A percentile compares a stretch with the other conserved stretches of the same genome.
phyloP scores from a whole-genome alignment of 2,329 filamentous ascomycete species.

The Curvularia sp. region DNA sequence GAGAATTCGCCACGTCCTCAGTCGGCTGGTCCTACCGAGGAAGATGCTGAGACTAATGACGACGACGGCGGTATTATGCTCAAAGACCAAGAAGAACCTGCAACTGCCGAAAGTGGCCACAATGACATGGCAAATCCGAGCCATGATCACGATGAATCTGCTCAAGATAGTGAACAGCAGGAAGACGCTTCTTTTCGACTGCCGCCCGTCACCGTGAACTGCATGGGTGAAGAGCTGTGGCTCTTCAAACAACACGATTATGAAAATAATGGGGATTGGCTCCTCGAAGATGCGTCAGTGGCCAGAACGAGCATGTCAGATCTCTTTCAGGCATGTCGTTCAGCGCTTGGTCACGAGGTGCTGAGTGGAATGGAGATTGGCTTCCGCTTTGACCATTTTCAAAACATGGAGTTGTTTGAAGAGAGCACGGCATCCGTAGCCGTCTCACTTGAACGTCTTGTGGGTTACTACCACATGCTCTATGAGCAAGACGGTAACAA shows the following conservation, averaged over 20 bases:
- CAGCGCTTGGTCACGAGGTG: conserved; percentile 63
- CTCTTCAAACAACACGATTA: conserved; percentile 43
- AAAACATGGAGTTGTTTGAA: conserved; percentile 42
- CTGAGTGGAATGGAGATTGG: conserved; percentile 60
- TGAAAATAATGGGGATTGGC: conserved; percentile 41
- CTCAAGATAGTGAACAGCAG: conserved; percentile 12
- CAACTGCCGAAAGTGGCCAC: conserved; percentile 11
- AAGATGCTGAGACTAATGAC: conserved; percentile 16
- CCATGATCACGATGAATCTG: conserved; percentile 21
- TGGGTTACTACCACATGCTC: conserved; percentile 66
- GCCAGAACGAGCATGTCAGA: conserved; percentile 53
- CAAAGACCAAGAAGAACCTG: conserved; percentile 16
- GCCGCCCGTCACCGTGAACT: conserved; percentile 40
- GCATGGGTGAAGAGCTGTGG: conserved; percentile 40
- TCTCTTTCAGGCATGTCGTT: conserved; percentile 64
- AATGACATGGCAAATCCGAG: conserved; percentile 19
- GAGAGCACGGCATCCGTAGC: conserved; percentile 43
- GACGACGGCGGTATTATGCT: conserved; percentile 26
- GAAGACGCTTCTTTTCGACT: conserved; percentile 21
- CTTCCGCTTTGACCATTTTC: conserved; percentile 55
- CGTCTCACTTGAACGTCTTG: conserved; percentile 56
- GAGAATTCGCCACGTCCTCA: not conserved
- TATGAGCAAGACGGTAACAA: conserved; percentile 65
- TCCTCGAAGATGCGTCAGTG: conserved; percentile 37
- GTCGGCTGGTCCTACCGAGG: conserved; percentile 7